Percentiles rank a stretch among this genome's conserved stretches.
These are phyloP conservation scores for Saccharum hybrid DNA, from an alignment of 202 grass and related monocot species.

Conservation along the genomic window DNA sequence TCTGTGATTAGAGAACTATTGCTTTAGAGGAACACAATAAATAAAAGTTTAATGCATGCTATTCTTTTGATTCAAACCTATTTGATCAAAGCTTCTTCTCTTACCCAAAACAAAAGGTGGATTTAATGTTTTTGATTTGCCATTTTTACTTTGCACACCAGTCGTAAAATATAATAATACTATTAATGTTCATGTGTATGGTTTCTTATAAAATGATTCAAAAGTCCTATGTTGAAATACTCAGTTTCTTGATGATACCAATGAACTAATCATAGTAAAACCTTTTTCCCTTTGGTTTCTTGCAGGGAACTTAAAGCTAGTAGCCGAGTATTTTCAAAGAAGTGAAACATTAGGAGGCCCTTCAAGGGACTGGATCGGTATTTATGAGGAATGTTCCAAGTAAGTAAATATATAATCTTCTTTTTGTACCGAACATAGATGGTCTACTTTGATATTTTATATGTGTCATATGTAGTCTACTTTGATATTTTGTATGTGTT, in stretches of 20 bases:
- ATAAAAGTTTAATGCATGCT: conserved; percentile 11
- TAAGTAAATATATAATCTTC: conserved; percentile 51
- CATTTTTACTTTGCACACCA: not conserved
- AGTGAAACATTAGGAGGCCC: conserved; percentile 82
- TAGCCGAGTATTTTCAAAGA: conserved; percentile 95
- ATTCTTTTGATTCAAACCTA: conserved; percentile 31
- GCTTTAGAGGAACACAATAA: conserved; percentile 4
- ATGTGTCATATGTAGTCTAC: conserved; percentile 12
- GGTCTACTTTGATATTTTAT: not conserved
- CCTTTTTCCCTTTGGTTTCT: conserved; percentile 25
- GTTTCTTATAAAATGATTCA: not conserved
- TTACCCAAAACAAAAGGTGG: conserved; percentile 23
- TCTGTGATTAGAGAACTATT: not conserved
- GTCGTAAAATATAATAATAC: not conserved
- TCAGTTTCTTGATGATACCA: conserved; percentile 4
- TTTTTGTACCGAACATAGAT: not conserved
- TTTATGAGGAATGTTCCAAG: conserved; percentile 99
- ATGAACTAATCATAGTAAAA: not conserved
- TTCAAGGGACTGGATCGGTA: conserved; percentile 89
- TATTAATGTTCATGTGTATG: conserved; percentile 1
- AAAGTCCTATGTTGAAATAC: conserved; percentile 12
- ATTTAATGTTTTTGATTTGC: not conserved
- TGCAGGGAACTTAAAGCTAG: conserved; percentile 84
- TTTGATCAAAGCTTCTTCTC: conserved; percentile 12
- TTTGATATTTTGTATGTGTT: not conserved